Percentiles rank a stretch among this genome's conserved stretches.
Conservation (phyloP, 75 land plant species). For the Ceratopteris richardii region DNA sequence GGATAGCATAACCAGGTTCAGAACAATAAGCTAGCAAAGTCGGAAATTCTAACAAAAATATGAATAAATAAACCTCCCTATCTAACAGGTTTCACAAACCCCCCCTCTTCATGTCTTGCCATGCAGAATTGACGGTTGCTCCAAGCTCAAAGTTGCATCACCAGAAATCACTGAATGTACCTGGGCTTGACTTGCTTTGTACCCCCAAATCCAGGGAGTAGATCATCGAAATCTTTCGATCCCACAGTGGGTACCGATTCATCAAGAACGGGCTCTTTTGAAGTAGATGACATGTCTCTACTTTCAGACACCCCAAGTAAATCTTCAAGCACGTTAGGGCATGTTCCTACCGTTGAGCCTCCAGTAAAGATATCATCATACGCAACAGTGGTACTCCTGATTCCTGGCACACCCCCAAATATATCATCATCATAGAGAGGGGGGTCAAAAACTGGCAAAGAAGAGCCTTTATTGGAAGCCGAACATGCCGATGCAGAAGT, state of each 20-base stretch:
- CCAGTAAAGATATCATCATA: conserved; percentile 49
- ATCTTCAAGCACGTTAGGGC: conserved; percentile 36
- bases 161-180: too few relatives aligned
- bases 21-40: neutral
- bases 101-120: too few relatives aligned
- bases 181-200: conserved; percentile 23
- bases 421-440: conserved; percentile 63
- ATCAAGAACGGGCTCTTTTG: conserved; percentile 4
- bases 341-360: conserved; percentile 7
- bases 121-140: too few relatives aligned
- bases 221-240: conserved; percentile 42
- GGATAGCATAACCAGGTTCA: too few relatives aligned
- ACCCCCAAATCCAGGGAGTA: conserved; percentile 73
- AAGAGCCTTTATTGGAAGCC: conserved; percentile 7
- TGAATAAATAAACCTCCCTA: neutral
- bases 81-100: too few relatives aligned
- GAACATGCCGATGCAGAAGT: conserved; percentile 9
- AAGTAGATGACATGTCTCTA: neutral
- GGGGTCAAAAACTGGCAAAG: conserved; percentile 42
- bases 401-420: conserved; percentile 39
- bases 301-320: conserved; percentile 34
- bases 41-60: neutral
- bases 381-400: conserved; percentile 19
- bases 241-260: conserved; percentile 4
- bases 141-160: too few relatives aligned